Evolutionary conservation across 73 alveolate species (phyloP), one percentile per base, ranked within the genome.

Genomic region (Paraurostyla sp.): DNA sequence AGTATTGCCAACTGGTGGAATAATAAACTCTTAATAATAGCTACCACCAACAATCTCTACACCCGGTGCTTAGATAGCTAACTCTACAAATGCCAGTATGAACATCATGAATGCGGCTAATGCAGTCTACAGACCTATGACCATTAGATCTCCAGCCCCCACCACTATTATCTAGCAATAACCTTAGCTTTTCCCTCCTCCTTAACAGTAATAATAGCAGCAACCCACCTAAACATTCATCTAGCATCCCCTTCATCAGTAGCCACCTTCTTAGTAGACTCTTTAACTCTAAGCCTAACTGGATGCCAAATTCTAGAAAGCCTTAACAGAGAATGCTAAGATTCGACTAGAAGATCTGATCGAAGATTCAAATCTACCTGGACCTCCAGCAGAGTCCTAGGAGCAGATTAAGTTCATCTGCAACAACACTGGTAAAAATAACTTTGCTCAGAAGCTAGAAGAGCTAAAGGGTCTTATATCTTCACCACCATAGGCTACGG

Each of bases 61-160:
- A 46, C 18, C 57, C 13, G 18, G 18, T 18, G 13, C 57, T 18
- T 46, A 46, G 18, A 18, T 13, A 18, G 18, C 18, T 15, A 13
- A 13, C 23, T 18, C 57, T 18, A 15, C 18, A 18, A 46, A 46
- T 18, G 57, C 18, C 57, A 46, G 18, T 49, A 27, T 73, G 59
- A 73, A 45, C 71, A 45, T 73, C 27, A 22, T 65, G 6, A 38
- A 38, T 22, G n/a, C n/a, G n/a, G n/a, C n/a, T n/a, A 65, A 58
- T 40, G 3, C 35, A 6, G 82, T 35, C 22, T 78, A 51, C 89
- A 78, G 89, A 38, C 89, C 89, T 32, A 22, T 20, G 63, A 54
- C 15, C 32, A 30, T 78, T 23, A 59, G 89, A n/a, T 32, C 65
- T 43, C 80, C 89, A n/a, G 51, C 87, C n/a, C 87, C 87, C 59